A percentile compares a stretch with the other conserved stretches of the same genome.
Evolutionary conservation across 2,329 filamentous ascomycete species (phyloP).

Genomic region (Cercospora janseana): DNA sequence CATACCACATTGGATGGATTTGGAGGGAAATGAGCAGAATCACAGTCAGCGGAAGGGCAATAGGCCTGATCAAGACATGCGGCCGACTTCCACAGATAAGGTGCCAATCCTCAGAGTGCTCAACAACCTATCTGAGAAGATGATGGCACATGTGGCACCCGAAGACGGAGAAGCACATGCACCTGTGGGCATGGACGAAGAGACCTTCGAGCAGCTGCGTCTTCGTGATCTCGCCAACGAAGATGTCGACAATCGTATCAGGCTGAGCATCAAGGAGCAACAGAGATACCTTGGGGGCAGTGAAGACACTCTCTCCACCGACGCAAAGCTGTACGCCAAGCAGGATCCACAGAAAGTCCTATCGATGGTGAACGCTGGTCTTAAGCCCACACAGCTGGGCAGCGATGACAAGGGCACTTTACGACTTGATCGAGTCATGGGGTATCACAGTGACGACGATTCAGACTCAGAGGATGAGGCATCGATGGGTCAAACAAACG

Average conservation of each 20-base stretch:
- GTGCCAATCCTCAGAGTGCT: slow-evolving; percentile 85
- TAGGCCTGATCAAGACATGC: slow-evolving; percentile 84
- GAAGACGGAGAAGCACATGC: slow-evolving; percentile 68
- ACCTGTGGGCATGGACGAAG: slow-evolving; percentile 67
- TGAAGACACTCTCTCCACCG: slow-evolving; percentile 45
- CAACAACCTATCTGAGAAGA: slow-evolving; percentile 88
- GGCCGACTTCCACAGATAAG: slow-evolving; percentile 69
- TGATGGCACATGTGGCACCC: slow-evolving; percentile 82
- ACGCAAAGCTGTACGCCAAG: slow-evolving; percentile 60
- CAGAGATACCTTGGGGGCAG: slow-evolving; percentile 70
- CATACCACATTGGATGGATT: slow-evolving; percentile 84
- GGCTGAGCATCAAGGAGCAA: slow-evolving; percentile 85
- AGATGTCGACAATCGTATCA: slow-evolving; percentile 70
- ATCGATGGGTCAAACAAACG: slow-evolving; percentile 26
- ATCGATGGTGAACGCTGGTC: slow-evolving; percentile 60
- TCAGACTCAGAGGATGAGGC: slow-evolving; percentile 57
- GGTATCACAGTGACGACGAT: slow-evolving; percentile 65
- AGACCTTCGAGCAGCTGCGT: slow-evolving; percentile 70
- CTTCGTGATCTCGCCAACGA: slow-evolving; percentile 78
- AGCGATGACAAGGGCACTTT: slow-evolving; percentile 34
- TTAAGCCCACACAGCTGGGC: slow-evolving; percentile 49
- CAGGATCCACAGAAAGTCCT: slow-evolving; percentile 71
- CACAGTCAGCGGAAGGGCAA: slow-evolving; percentile 86
- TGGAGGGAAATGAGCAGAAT: slow-evolving; percentile 93
- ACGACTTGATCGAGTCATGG: slow-evolving; percentile 61